Evolutionary conservation across 1,284 basidiomycete genomes (phyloP).

Genomic region (Moesziomyces aphidis): DNA sequence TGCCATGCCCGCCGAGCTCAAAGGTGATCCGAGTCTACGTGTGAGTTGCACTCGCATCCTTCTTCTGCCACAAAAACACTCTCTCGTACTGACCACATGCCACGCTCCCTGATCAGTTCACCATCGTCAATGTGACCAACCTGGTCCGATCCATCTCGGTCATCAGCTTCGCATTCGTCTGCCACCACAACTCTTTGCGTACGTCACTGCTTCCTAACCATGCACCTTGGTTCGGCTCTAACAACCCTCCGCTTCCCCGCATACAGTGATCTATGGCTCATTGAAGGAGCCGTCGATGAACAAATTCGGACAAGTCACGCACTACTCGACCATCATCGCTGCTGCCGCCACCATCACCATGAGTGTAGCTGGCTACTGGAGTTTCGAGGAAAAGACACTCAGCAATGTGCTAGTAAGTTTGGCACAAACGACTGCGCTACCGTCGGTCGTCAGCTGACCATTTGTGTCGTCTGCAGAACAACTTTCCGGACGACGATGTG

Average conservation of each 20-base stretch:
- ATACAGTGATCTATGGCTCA: slow-evolving; percentile 82
- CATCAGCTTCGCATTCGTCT: slow-evolving; percentile 68
- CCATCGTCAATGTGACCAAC: slow-evolving; percentile 81
- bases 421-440: neutral
- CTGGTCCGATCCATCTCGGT: slow-evolving; percentile 64
- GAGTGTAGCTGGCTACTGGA: slow-evolving; percentile 88
- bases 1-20: slow-evolving; percentile 80
- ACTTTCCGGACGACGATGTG: slow-evolving; percentile 64
- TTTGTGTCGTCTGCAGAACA: slow-evolving; percentile 41
- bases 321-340: slow-evolving; percentile 70
- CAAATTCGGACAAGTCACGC: slow-evolving; percentile 92
- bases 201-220: neutral
- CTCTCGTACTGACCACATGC: neutral
- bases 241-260: too few species aligned
- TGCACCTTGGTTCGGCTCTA: neutral
- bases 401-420: slow-evolving; percentile 63
- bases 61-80: neutral
- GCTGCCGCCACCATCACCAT: slow-evolving; percentile 70
- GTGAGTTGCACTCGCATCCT: slow-evolving; percentile 1
- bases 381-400: slow-evolving; percentile 93
- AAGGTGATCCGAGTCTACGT: slow-evolving; percentile 73
- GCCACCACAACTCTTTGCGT: slow-evolving; percentile 66
- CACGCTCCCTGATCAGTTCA: slow-evolving; percentile 73
- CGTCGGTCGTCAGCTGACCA: neutral
- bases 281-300: slow-evolving; percentile 92